These are phyloP conservation scores for Periglandula ipomoeae DNA, from an alignment of 2,329 filamentous ascomycete species.

Conservation along the genomic window DNA sequence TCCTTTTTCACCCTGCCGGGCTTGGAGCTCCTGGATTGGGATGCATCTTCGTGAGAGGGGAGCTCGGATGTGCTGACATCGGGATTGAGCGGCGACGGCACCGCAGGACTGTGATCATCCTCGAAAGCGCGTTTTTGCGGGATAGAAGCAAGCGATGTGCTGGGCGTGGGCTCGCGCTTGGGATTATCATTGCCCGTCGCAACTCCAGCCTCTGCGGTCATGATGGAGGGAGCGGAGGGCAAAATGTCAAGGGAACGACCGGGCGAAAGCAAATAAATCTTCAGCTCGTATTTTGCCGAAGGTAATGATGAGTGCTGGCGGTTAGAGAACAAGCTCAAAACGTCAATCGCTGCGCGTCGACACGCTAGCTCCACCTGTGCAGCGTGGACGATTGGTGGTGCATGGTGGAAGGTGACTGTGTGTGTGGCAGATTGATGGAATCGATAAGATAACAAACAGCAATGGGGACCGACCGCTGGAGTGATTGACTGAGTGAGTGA, in stretches of 20 bases:
- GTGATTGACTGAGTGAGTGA: not conserved
- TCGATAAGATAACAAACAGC: slow-evolving; percentile 8
- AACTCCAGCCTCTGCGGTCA: slow-evolving; percentile 16
- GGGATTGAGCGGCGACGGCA: slow-evolving; percentile 68
- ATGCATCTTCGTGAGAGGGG: slow-evolving; percentile 36
- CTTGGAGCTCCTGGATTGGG: slow-evolving; percentile 23
- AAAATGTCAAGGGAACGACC: too few relatives aligned
- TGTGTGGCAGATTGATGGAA: slow-evolving; percentile 8
- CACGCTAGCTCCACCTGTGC: not conserved
- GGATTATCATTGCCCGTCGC: slow-evolving; percentile 27
- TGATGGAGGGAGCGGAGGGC: not conserved
- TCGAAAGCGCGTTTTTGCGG: slow-evolving; percentile 59
- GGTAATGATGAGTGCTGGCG: too few relatives aligned
- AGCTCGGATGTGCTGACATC: slow-evolving; percentile 38
- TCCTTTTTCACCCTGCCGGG: slow-evolving; percentile 53
- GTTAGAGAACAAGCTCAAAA: not conserved
- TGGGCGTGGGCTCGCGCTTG: slow-evolving; percentile 32
- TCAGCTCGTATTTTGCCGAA: too few relatives aligned
- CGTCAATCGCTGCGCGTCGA: not conserved
- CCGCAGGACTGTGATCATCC: slow-evolving; percentile 59
- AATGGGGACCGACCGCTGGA: too few relatives aligned
- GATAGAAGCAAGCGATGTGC: slow-evolving; percentile 35
- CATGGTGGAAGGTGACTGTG: too few relatives aligned
- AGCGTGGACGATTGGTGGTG: not conserved
- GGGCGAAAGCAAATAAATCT: too few relatives aligned